Percentiles rank a stretch among this genome's conserved stretches.
Evolutionary conservation across 129 eudicot species (phyloP).

Genomic region (Pseudognaphalium luteoalbum): DNA sequence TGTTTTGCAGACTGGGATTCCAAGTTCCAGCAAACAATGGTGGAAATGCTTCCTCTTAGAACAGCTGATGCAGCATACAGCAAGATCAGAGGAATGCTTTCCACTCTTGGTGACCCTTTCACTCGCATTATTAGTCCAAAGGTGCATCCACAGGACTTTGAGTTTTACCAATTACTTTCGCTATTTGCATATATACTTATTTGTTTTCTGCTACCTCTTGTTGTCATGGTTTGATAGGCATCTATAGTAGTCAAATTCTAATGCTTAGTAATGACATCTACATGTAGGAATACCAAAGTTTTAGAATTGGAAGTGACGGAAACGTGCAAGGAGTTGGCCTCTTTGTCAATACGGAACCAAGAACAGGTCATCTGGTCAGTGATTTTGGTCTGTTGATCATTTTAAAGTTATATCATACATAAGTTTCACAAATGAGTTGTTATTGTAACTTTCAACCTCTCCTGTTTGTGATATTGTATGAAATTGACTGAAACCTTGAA

Average conservation of each 20-base stretch:
- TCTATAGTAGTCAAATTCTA: neutral
- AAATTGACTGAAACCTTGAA: neutral
- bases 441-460: neutral
- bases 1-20: slow-evolving; percentile 77
- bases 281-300: slow-evolving; percentile 89
- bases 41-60: slow-evolving; percentile 92
- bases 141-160: slow-evolving; percentile 37
- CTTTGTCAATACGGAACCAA: slow-evolving; percentile 74
- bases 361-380: slow-evolving; percentile 85
- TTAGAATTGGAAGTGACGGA: slow-evolving; percentile 94
- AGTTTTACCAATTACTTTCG: neutral
- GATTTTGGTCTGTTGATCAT: slow-evolving; percentile 4
- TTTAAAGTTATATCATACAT: neutral
- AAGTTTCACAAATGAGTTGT: neutral
- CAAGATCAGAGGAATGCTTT: slow-evolving; percentile 91
- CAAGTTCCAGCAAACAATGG: slow-evolving; percentile 96
- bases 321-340: slow-evolving; percentile 96
- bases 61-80: slow-evolving; percentile 98
- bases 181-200: neutral
- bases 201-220: neutral
- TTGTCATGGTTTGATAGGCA: neutral
- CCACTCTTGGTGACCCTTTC: slow-evolving; percentile 95
- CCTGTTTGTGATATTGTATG: neutral
- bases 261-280: neutral
- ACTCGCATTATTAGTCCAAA: slow-evolving; percentile 94